These are phyloP conservation scores for Anisodus acutangulus DNA, from an alignment of 257 asterid genomes.

Conservation along the genomic window DNA sequence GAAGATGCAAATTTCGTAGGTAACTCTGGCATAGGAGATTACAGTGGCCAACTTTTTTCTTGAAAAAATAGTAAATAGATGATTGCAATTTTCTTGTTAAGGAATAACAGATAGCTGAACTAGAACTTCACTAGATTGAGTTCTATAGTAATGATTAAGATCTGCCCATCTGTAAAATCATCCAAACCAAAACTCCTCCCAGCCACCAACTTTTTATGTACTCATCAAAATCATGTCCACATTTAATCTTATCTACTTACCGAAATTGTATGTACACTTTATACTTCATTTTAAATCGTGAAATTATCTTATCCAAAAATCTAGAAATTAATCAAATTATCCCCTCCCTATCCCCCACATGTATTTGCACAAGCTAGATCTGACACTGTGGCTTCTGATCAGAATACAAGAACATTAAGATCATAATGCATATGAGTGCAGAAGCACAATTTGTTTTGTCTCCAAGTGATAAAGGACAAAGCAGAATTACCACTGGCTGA, in stretches of 20 bases:
- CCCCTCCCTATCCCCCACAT: background rate
- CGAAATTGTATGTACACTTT: background rate
- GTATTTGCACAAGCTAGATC: background rate
- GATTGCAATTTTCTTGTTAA: background rate
- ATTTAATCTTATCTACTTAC: background rate
- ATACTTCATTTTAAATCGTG: background rate
- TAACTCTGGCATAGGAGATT: background rate
- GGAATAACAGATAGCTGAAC: background rate
- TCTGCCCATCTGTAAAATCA: background rate
- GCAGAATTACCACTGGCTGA: slow-evolving; percentile 73
- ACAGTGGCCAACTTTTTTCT: background rate
- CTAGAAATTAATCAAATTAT: background rate
- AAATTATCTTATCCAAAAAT: background rate
- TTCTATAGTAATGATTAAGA: background rate
- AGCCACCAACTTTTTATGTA: background rate
- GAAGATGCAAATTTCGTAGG: background rate
- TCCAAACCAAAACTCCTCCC: background rate
- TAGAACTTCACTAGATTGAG: background rate
- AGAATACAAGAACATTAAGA: background rate
- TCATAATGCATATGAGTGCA: background rate
- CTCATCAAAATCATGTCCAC: background rate
- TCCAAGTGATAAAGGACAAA: slow-evolving; percentile 1
- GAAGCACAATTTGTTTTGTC: slow-evolving; percentile 1
- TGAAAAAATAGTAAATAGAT: background rate
- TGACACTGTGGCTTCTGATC: slow-evolving; percentile 8